Conservation (phyloP, 495 filamentous ascomycete species). For the Neurospora sp. region DNA sequence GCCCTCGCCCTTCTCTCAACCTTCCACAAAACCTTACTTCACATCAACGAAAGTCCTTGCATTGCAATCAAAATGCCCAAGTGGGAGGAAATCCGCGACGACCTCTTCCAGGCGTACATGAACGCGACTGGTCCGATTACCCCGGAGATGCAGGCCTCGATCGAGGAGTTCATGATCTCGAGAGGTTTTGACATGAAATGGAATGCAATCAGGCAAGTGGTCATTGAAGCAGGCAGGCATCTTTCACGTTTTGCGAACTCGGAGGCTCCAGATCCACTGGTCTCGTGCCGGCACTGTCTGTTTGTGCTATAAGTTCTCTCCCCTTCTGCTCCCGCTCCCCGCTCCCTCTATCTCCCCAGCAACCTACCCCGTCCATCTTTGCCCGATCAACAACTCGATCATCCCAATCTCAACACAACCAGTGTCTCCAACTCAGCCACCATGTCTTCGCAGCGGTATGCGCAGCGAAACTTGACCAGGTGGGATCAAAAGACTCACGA, state of each 20-base stretch:
- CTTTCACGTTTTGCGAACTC: background rate
- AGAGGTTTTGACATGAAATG: conserved; percentile 10
- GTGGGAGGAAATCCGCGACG: conserved; percentile 22
- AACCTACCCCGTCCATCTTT: background rate
- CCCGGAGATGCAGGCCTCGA: conserved; percentile 20
- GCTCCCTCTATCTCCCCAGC: background rate
- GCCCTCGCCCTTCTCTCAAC: background rate
- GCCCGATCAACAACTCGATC: background rate
- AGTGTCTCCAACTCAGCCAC: background rate
- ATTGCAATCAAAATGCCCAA: conserved; percentile 7
- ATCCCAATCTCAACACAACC: background rate
- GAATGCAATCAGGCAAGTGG: conserved; percentile 29
- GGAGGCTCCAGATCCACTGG: background rate
- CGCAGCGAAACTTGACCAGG: conserved; percentile 1
- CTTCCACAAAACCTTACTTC: background rate
- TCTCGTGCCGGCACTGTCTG: background rate
- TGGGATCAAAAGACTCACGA: conserved; percentile 17
- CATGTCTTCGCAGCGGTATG: conserved; percentile 7
- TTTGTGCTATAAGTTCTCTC: background rate
- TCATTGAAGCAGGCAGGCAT: background rate
- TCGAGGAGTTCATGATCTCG: conserved; percentile 6
- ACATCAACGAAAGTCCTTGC: background rate
- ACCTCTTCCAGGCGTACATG: conserved; percentile 21
- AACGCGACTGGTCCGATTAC: conserved; percentile 6
- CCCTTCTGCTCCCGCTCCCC: background rate